phyloP scores from a whole-genome alignment of 228 moss, liverwort and hornwort species.

The Sphagnum magellanicum region DNA sequence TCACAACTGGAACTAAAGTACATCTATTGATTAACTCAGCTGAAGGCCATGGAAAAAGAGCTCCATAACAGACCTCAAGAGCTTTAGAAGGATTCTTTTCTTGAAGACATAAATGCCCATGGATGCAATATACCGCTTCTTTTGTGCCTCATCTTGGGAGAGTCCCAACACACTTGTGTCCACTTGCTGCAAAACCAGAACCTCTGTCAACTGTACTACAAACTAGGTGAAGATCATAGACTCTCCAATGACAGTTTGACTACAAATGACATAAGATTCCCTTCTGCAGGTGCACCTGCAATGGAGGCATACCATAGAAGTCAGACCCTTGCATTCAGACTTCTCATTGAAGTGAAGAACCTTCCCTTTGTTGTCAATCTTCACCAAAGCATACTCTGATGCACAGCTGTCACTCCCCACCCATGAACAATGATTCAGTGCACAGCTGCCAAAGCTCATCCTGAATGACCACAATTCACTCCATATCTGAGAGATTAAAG shows the following conservation, averaged over 20 bases:
- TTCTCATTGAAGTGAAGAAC: conserved; percentile 77
- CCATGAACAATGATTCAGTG: neutral
- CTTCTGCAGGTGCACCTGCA: too few species aligned
- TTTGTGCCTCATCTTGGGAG: conserved; percentile 70
- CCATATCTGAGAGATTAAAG: neutral
- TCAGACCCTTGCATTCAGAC: conserved; percentile 43
- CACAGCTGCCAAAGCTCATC: neutral
- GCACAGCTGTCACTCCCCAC: conserved; percentile 39
- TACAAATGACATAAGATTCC: too few species aligned
- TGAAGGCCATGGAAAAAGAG: neutral
- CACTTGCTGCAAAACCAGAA: conserved; percentile 59
- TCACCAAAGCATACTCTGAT: conserved; percentile 75
- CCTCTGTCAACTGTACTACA: neutral
- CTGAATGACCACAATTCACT: neutral
- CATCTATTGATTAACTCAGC: too few species aligned
- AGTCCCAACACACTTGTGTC: conserved; percentile 85
- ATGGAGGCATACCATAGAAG: conserved; percentile 41
- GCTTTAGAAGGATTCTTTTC: conserved; percentile 80
- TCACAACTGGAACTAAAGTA: too few species aligned
- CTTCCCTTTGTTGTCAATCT: conserved; percentile 60
- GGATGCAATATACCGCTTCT: conserved; percentile 92
- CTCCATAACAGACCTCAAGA: conserved; percentile 46
- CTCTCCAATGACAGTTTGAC: too few species aligned
- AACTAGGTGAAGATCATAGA: too few species aligned
- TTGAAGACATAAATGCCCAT: conserved; percentile 97